These are phyloP conservation scores for Neoboletus magnificus DNA, from an alignment of 768 basidiomycete genomes.

Conservation along the genomic window DNA sequence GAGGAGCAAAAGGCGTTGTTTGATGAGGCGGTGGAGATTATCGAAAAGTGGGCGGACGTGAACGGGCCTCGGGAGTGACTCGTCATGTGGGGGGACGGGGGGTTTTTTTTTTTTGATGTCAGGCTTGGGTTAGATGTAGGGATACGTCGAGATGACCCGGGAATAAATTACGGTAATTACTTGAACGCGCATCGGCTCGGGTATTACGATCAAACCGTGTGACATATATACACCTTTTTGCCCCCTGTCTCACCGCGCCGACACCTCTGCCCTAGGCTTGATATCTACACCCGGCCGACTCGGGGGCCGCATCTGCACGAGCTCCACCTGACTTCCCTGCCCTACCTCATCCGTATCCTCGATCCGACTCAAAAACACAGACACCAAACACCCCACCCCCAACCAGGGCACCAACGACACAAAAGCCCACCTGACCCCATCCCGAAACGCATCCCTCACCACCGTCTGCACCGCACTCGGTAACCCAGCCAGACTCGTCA, in stretches of 20 bases:
- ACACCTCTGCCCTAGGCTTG: background rate
- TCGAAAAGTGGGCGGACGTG: slow-evolving; percentile 42
- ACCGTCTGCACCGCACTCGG: slow-evolving; percentile 33
- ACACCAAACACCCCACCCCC: slow-evolving; percentile 33
- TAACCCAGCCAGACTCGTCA: slow-evolving; percentile 37
- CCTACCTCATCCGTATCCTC: slow-evolving; percentile 19
- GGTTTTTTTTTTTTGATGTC: no score
- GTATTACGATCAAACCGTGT: background rate
- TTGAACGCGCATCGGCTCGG: no score
- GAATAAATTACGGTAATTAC: no score
- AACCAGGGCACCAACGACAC: slow-evolving; percentile 49
- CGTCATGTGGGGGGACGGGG: no score
- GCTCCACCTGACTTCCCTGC: background rate
- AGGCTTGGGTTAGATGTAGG: no score
- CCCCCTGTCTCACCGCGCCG: background rate
- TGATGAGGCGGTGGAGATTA: slow-evolving; percentile 64
- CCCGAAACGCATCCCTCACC: slow-evolving; percentile 40
- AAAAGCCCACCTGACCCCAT: slow-evolving; percentile 43
- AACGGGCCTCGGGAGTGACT: no score
- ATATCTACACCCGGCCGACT: background rate
- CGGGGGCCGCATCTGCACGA: background rate
- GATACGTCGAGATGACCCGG: no score
- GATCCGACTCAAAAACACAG: slow-evolving; percentile 40
- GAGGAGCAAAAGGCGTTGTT: slow-evolving; percentile 67
- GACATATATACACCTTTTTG: no score